Evolutionary conservation across 768 basidiomycete species (phyloP).

Genomic region (Mycena amicta): DNA sequence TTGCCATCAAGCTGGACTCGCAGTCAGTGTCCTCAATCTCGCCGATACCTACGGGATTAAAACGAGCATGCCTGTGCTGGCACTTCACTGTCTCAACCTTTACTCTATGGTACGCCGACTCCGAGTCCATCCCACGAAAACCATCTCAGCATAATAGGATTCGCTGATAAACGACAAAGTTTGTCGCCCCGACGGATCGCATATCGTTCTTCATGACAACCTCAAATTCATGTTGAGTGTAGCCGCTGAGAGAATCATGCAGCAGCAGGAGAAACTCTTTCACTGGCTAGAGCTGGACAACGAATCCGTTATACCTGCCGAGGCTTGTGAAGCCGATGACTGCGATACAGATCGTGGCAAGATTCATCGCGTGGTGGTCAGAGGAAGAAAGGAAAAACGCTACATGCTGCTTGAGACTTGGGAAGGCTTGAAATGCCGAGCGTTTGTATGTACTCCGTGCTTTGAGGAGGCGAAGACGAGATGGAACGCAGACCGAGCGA

Average conservation of each 20-base stretch:
- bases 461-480: not conserved
- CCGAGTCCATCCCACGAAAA: not conserved
- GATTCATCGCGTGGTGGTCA: not conserved
- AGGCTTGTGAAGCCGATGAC: not conserved
- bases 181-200: too few species aligned
- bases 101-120: not conserved
- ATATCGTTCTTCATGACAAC: not conserved
- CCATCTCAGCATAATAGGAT: not conserved
- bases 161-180: not conserved
- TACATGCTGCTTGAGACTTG: not conserved
- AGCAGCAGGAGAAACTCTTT: not conserved
- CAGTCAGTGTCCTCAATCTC: not conserved
- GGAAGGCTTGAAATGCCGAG: not conserved
- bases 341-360: not conserved
- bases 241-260: not conserved
- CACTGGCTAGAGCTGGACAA: not conserved
- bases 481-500: not conserved
- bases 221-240: not conserved
- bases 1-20: not conserved
- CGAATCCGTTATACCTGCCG: not conserved
- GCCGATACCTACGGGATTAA: not conserved
- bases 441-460: not conserved
- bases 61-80: not conserved
- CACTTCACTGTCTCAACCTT: not conserved
- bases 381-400: not conserved